phyloP scores from a whole-genome alignment of 345 rosid species.

The Rhizophora mangle region DNA sequence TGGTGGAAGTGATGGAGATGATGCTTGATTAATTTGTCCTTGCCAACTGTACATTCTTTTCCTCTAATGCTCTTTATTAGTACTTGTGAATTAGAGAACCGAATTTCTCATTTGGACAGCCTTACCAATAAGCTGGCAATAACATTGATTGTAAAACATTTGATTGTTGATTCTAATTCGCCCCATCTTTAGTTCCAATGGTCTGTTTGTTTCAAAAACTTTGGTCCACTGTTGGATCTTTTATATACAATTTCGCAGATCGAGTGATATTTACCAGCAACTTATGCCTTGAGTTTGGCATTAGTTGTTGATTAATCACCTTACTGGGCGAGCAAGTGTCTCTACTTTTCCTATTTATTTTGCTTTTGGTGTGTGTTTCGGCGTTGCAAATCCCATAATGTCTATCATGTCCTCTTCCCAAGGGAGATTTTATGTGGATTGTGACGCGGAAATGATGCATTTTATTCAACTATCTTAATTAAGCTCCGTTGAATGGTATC shows the following conservation, averaged over 20 bases:
- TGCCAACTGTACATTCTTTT: conserved; percentile 47
- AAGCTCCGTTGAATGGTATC: too few relatives aligned
- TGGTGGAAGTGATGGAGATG: conserved; percentile 93
- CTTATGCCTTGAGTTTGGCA: neutral
- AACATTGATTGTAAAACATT: conserved; percentile 4
- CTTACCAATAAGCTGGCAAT: conserved; percentile 17
- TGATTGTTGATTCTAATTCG: conserved; percentile 30
- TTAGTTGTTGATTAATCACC: too few relatives aligned
- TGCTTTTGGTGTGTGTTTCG: too few relatives aligned
- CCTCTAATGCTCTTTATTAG: conserved; percentile 19
- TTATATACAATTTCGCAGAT: conserved; percentile 5
- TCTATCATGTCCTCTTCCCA: too few relatives aligned
- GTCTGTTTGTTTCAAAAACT: conserved; percentile 12
- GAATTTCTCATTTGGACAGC: conserved; percentile 21
- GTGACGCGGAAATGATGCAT: too few relatives aligned
- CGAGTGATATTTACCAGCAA: neutral
- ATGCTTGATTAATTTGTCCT: conserved; percentile 41
- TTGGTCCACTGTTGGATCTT: conserved; percentile 12
- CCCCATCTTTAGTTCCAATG: conserved; percentile 1
- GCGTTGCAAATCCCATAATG: too few relatives aligned
- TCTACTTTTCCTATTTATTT: too few relatives aligned
- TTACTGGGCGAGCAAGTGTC: too few relatives aligned
- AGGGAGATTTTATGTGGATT: too few relatives aligned
- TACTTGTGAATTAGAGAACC: conserved; percentile 28
- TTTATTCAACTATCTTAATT: too few relatives aligned